A percentile compares a stretch with the other conserved stretches of the same genome.
These are phyloP conservation scores for Stephanocyclus meneghinianus DNA, from an alignment of 352 stramenopile species.

Conservation along the genomic window DNA sequence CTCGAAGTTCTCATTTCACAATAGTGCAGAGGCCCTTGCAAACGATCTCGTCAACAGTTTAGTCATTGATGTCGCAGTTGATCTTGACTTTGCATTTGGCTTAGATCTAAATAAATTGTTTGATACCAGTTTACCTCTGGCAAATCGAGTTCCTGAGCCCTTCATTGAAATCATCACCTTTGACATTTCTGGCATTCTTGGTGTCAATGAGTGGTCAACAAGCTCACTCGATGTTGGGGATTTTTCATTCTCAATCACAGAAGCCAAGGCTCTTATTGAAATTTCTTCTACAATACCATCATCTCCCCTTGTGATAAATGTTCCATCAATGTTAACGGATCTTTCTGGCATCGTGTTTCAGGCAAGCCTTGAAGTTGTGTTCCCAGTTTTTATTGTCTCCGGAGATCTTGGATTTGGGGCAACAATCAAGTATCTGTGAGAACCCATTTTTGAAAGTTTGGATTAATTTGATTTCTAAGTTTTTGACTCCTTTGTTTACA, in stretches of 20 bases:
- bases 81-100: conserved; percentile 29
- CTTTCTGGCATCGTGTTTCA: conserved; percentile 13
- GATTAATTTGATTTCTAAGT: too few species aligned
- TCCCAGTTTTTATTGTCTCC: conserved; percentile 38
- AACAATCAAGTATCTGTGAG: conserved; percentile 12
- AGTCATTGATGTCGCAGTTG: conserved; percentile 28
- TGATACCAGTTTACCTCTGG: not conserved
- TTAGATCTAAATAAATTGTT: conserved; percentile 37
- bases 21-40: conserved; percentile 1
- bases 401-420: conserved; percentile 25
- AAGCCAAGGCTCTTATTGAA: conserved; percentile 27
- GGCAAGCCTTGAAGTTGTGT: conserved; percentile 23
- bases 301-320: not conserved
- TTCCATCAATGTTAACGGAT: conserved; percentile 2
- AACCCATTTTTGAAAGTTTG: too few species aligned
- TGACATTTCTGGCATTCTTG: conserved; percentile 29
- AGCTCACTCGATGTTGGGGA: not conserved
- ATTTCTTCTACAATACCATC: conserved; percentile 17
- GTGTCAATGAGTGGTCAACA: conserved; percentile 45
- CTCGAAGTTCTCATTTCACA: not conserved
- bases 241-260: conserved; percentile 28
- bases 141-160: conserved; percentile 20
- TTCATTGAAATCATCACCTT: conserved; percentile 24
- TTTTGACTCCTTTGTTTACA: not conserved
- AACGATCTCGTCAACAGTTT: conserved; percentile 31